Evolutionary conservation across 2,329 filamentous ascomycete species (phyloP), one percentile per base, ranked within the genome.

Genomic region (Cordyceps sp.): DNA sequence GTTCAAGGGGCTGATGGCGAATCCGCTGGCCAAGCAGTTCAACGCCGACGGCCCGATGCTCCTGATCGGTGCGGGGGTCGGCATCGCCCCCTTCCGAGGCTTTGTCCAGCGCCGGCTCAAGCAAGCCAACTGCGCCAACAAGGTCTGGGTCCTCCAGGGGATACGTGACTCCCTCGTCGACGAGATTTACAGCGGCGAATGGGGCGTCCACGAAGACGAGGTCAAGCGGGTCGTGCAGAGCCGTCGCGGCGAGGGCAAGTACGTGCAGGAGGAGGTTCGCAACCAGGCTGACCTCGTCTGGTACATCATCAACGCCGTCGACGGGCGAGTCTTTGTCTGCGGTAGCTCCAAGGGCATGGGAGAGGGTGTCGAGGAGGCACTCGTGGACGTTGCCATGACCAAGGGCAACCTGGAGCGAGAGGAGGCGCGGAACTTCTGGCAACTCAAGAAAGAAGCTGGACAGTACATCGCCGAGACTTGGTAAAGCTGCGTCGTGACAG

Each of bases 1-100:
- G 83, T 98, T 98, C 70, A 85, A 93, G 48, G 90, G 90, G 1
- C 65, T 98, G 27, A 98, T 98, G 90, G 78, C 85, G 38, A 98
- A 98, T 53, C 90, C 90, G 1, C 69, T 98, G 2, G 90, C 86
- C 10, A 79, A 78, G 49, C 76, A 94, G 49, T 98, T 96, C 49
- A 78, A 84, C 32, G 77, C 81, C 3, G 88, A 98, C 51, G 90
- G 90, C 0, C 90, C 90, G 0, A 98, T 98, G 90, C 75, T 98
- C 24, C 70, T 98, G 30, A 93, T 98, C 44, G 90, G 90, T 21
- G 90, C 90, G 5, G 90, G 90, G 34, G 90, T 98, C 16, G 90
- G 90, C 40, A 88, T 98, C 54, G 90, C 90, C 10, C 90, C 90
- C 0, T 98, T 98, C 75, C 77, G 90, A 30, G 90, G 90, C 36